A percentile compares a stretch with the other conserved stretches of the same genome.
phyloP scores from a whole-genome alignment of 2,329 filamentous ascomycete genomes.

The Pleomassaria siparia region DNA sequence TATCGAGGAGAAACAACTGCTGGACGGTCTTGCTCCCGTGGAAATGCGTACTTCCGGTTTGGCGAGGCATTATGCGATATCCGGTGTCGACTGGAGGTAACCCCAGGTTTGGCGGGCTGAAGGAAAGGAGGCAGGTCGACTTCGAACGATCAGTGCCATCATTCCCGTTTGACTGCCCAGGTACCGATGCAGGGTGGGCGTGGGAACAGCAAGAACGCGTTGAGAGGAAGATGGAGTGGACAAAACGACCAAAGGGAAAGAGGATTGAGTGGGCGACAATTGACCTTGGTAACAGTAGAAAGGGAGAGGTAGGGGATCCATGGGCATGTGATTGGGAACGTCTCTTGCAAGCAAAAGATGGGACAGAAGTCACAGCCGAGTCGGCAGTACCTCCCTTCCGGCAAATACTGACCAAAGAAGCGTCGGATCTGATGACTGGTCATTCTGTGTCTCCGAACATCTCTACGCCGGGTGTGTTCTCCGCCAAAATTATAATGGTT shows the following conservation, averaged over 20 bases:
- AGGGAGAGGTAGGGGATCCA: slow-evolving; percentile 80
- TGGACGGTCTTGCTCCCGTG: slow-evolving; percentile 89
- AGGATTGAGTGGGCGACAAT: slow-evolving; percentile 73
- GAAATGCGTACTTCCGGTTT: slow-evolving; percentile 83
- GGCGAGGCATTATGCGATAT: slow-evolving; percentile 83
- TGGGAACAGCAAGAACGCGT: slow-evolving; percentile 73
- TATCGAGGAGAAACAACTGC: slow-evolving; percentile 57
- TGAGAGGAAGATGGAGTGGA: slow-evolving; percentile 67
- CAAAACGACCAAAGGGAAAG: slow-evolving; percentile 78
- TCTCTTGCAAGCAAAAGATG: slow-evolving; percentile 40
- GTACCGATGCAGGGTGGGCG: slow-evolving; percentile 72
- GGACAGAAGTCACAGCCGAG: slow-evolving; percentile 8
- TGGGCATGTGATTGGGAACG: slow-evolving; percentile 82
- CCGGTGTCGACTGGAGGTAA: slow-evolving; percentile 79
- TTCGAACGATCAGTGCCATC: slow-evolving; percentile 79
- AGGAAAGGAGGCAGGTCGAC: slow-evolving; percentile 75
- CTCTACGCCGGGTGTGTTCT: slow-evolving; percentile 48
- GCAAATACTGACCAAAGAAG: slow-evolving; percentile 23
- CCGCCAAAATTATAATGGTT: slow-evolving; percentile 67
- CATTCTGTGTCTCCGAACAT: background rate
- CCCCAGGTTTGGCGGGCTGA: slow-evolving; percentile 77
- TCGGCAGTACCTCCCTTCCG: slow-evolving; percentile 21
- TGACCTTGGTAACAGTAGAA: slow-evolving; percentile 70
- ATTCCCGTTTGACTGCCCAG: slow-evolving; percentile 85
- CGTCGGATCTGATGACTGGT: slow-evolving; percentile 29